A percentile compares a stretch with the other conserved stretches of the same genome.
Conservation (phyloP, 495 filamentous ascomycete genomes). For the Hapsidospora chrysogenum region DNA sequence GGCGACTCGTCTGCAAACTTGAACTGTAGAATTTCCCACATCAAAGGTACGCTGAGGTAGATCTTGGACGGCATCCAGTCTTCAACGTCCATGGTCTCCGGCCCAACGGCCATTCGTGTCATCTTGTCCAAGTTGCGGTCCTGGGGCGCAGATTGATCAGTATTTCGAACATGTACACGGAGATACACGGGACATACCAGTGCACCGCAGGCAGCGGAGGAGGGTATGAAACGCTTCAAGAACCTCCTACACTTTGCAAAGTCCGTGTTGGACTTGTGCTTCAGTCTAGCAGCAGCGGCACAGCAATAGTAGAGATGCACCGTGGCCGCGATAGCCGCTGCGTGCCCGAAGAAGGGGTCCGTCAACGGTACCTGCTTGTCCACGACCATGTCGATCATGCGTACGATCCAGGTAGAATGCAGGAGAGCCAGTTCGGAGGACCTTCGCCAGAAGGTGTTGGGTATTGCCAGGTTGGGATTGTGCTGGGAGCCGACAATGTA, state of each 20-base stretch:
- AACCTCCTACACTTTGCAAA: conserved; percentile 28
- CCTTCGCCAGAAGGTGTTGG: conserved; percentile 28
- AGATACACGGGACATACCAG: conserved; percentile 10
- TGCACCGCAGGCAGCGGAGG: conserved; percentile 20
- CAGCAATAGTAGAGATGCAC: conserved; percentile 31
- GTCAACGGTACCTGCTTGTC: conserved; percentile 26
- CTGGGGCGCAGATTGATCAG: no score
- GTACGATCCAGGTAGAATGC: conserved; percentile 30
- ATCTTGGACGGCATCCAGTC: conserved; percentile 30
- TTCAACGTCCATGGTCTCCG: conserved; percentile 20
- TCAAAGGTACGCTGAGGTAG: conserved; percentile 30
- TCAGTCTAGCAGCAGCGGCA: conserved; percentile 23
- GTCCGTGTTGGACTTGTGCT: conserved; percentile 27
- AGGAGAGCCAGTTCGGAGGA: conserved; percentile 27
- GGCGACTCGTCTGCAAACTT: conserved; percentile 15
- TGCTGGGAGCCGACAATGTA: conserved; percentile 30
- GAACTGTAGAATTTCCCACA: conserved; percentile 30
- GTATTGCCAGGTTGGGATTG: conserved; percentile 28
- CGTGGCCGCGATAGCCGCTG: conserved; percentile 25
- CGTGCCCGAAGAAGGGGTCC: conserved; percentile 28
- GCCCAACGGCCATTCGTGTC: conserved; percentile 25
- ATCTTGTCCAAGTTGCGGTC: conserved; percentile 24
- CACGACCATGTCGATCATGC: conserved; percentile 31
- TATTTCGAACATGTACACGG: no score
- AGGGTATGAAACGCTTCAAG: conserved; percentile 21